These are phyloP conservation scores for Amphibolis antarctica DNA, from an alignment of 106 monocot genomes.

Conservation along the genomic window DNA sequence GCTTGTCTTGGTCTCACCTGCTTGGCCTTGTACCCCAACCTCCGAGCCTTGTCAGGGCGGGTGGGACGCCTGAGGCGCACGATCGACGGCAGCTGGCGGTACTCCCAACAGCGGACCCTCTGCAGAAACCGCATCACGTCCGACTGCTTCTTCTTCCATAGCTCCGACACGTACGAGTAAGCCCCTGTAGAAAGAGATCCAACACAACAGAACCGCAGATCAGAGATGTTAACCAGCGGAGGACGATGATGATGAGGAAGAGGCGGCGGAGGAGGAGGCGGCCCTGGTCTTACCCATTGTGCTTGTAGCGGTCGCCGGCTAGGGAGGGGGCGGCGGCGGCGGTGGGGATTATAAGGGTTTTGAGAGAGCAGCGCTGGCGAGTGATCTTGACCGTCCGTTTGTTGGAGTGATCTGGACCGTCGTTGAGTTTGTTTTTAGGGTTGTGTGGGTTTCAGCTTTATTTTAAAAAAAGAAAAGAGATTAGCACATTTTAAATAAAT, in stretches of 20 bases:
- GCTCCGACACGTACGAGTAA: slow-evolving; percentile 56
- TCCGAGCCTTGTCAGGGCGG: slow-evolving; percentile 54
- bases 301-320: background rate
- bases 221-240: too few species aligned
- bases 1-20: slow-evolving; percentile 5
- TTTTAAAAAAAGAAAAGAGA: too few species aligned
- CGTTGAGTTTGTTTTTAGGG: too few species aligned
- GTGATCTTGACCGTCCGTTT: too few species aligned
- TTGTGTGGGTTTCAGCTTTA: too few species aligned
- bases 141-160: slow-evolving; percentile 71
- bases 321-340: background rate
- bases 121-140: slow-evolving; percentile 29
- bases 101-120: slow-evolving; percentile 49
- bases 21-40: slow-evolving; percentile 21
- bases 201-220: too few species aligned
- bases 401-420: too few species aligned
- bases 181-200: slow-evolving; percentile 25
- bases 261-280: background rate
- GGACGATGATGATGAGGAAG: background rate
- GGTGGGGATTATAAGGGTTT: too few species aligned
- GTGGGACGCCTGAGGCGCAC: slow-evolving; percentile 50
- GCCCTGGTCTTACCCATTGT: background rate
- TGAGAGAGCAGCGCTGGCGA: too few species aligned
- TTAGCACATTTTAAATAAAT: too few species aligned
- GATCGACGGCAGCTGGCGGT: slow-evolving; percentile 54